Base-by-base conservation (phyloP, 805 yeast genomes). In the Wilhelminamyces savonicus region DNA sequence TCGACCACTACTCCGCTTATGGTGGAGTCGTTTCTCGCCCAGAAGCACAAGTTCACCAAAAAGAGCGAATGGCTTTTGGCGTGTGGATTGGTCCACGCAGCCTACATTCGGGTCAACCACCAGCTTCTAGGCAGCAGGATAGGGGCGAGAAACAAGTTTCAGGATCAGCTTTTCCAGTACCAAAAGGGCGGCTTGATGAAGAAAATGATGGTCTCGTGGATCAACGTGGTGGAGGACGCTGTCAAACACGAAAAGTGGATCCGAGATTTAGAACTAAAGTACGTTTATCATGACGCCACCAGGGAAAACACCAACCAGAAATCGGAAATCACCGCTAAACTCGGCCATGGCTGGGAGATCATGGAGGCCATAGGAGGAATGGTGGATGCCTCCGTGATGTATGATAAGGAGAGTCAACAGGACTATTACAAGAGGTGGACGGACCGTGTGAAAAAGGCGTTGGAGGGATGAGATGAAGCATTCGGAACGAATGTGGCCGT, bases 11-110 rank as follows among this genome's bases (percentile, higher is more conserved):
- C 84, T 0, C 57, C 62, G 16, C 53, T 59, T 21, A 60, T 82
- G 26, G 35, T 78, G 7, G 67, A 65, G 23, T 68, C 76, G 1
- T 80, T 69, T 40, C 54, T 64, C 23, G 51, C 60, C 3, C 73
- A 74, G 43, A 63, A 68, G 27, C 64, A 67, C 25, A 73, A 74
- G 39, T 68, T 78, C 23, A 37, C 42, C n/a, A 63, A 59, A 36
- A 69, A 69, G 21, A 75, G 71, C 34, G 79, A 78, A 23, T 81
- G 87, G 86, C 74, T 76, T 6, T 50, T 82, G 14, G 71, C 81
- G 3, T 77, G 83, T 48, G 88, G 88, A 0, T 47, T 82, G 37
- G 65, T 80, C 1, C 61, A 78, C 21, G 69, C 78, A 13, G 77
- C 79, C 10, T 76, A 74, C 32, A 56, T 65, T 13, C 61, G 76